Evolutionary conservation across 495 filamentous ascomycete genomes (phyloP).

Genomic region (Talaromyces stipitatus): DNA sequence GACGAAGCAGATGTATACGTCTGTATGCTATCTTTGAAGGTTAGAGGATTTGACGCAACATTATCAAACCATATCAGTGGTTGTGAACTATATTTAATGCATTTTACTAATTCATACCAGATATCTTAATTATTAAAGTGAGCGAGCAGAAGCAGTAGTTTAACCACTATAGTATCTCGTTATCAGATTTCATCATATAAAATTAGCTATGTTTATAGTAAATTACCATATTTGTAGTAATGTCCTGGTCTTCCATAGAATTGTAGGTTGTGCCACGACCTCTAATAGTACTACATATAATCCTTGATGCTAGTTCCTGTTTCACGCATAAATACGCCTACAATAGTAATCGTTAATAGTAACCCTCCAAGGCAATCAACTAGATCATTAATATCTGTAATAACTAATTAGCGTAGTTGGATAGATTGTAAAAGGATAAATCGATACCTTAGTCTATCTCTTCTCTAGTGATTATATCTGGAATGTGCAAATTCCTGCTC

Average conservation of each 20-base stretch:
- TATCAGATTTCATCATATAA: constrained; percentile 32
- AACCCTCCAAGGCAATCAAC: constrained; percentile 27
- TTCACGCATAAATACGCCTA: constrained; percentile 31
- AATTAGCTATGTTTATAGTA: constrained; percentile 39
- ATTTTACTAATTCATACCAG: constrained; percentile 38
- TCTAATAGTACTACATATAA: constrained; percentile 34
- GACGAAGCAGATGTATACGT: constrained; percentile 43
- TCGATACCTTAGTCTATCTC: background rate
- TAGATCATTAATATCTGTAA: constrained; percentile 16
- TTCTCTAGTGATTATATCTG: background rate
- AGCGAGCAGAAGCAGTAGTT: constrained; percentile 36
- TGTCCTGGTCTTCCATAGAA: constrained; percentile 18
- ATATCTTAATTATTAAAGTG: constrained; percentile 44
- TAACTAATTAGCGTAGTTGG: constrained; percentile 12
- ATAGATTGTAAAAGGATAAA: background rate
- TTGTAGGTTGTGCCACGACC: constrained; percentile 31
- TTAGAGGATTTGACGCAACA: constrained; percentile 34
- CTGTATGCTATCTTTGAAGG: constrained; percentile 32
- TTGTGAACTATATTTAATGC: constrained; percentile 7
- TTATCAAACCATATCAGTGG: constrained; percentile 27
- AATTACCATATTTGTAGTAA: constrained; percentile 22
- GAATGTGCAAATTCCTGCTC: constrained; percentile 9
- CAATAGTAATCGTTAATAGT: constrained; percentile 33
- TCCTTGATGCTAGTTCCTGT: constrained; percentile 21
- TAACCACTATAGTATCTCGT: constrained; percentile 25